Percentiles rank a stretch among this genome's conserved stretches.
phyloP scores from a whole-genome alignment of 768 basidiomycete species.

The Porpolomopsis calyptriformis region DNA sequence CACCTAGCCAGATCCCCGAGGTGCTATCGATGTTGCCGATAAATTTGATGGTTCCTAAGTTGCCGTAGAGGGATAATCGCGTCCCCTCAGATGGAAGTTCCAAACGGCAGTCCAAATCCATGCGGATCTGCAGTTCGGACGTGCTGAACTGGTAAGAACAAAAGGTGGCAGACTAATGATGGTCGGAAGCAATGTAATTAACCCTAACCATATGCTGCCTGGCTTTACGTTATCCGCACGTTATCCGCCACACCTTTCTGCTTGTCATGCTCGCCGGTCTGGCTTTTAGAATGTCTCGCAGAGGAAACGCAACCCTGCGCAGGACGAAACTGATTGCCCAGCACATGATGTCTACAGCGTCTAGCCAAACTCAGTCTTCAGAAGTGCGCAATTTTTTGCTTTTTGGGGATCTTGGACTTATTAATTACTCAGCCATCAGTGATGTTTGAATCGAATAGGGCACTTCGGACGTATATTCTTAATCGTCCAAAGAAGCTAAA shows the following conservation, averaged over 20 bases:
- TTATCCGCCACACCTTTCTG: no score
- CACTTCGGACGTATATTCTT: conserved; percentile 59
- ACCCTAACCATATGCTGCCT: neutral
- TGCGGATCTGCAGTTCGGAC: no score
- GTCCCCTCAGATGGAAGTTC: conserved; percentile 34
- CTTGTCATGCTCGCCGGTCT: conserved; percentile 7
- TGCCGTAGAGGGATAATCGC: conserved; percentile 42
- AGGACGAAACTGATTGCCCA: conserved; percentile 36
- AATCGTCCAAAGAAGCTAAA: conserved; percentile 78
- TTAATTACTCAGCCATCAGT: conserved; percentile 36
- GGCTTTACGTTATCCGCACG: no score
- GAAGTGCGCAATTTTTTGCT: conserved; percentile 26
- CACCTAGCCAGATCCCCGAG: conserved; percentile 76
- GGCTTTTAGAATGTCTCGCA: conserved; percentile 29
- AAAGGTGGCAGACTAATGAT: neutral
- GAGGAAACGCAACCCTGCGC: conserved; percentile 25
- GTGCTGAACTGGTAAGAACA: no score
- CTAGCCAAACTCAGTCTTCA: conserved; percentile 16
- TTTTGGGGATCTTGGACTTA: conserved; percentile 11
- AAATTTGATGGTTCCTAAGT: conserved; percentile 63
- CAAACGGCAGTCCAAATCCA: conserved; percentile 13
- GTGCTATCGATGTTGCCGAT: conserved; percentile 55
- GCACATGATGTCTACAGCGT: conserved; percentile 37
- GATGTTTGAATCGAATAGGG: conserved; percentile 56
- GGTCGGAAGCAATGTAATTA: neutral